Evolutionary conservation across 345 rosid genomes (phyloP).

Genomic region (Corchorus olitorius): DNA sequence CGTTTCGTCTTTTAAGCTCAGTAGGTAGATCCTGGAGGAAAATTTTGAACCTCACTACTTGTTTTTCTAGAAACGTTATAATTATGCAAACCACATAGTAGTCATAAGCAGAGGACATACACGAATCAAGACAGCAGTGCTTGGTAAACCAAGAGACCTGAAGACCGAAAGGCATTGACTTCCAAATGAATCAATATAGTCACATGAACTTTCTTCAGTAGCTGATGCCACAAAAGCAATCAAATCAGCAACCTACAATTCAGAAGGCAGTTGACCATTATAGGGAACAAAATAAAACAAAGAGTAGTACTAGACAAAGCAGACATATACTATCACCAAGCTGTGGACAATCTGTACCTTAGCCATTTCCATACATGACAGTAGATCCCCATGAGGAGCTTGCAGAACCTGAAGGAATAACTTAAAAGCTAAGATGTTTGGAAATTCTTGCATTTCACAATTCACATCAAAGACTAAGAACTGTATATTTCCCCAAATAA

Average conservation of each 20-base stretch:
- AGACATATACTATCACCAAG: background rate
- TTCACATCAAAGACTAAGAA: background rate
- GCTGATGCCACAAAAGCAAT: constrained; percentile 92
- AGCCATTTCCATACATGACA: constrained; percentile 89
- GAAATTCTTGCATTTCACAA: background rate
- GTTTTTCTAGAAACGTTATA: constrained; percentile 9
- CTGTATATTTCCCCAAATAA: background rate
- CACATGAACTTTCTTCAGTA: constrained; percentile 49
- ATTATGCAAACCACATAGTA: background rate
- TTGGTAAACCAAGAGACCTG: constrained; percentile 84
- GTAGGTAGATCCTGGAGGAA: constrained; percentile 67
- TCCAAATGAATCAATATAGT: constrained; percentile 82
- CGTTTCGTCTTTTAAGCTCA: constrained; percentile 65
- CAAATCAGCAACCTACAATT: constrained; percentile 85
- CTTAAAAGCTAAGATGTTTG: constrained; percentile 19
- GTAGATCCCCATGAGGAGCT: constrained; percentile 85
- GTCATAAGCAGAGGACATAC: constrained; percentile 50
- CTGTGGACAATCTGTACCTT: constrained; percentile 50
- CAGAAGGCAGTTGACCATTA: constrained; percentile 7
- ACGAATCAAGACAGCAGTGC: constrained; percentile 80
- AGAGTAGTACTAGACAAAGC: background rate
- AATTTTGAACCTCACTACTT: constrained; percentile 16
- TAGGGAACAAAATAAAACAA: background rate
- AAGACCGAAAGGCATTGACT: constrained; percentile 83
- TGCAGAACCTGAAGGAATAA: constrained; percentile 53